Evolutionary conservation across 1,284 basidiomycete species (phyloP), one percentile per base, ranked within the genome.

Genomic region (Rhodotorula sp.): DNA sequence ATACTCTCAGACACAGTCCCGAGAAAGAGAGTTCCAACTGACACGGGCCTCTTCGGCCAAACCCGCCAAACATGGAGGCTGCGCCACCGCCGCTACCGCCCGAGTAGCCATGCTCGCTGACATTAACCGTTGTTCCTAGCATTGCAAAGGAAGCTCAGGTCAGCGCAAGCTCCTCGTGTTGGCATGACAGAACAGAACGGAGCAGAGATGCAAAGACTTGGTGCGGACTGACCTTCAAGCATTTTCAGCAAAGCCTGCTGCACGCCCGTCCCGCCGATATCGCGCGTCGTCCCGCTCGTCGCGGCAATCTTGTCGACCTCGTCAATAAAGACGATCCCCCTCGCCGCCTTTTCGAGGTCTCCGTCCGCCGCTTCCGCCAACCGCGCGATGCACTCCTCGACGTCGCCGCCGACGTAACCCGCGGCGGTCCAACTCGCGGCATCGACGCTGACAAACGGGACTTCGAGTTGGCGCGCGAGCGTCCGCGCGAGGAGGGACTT

Each of bases 261-360:
- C 5, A 98, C 95, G 49, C 95, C 95, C 84, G 97, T 94, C 7
- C 95, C 95, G 28, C 92, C 90, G 0, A 98, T 94, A 79, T 98
- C 95, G 62, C 90, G 88, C 54, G 48, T 18, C 18, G 85, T 84
- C 38, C 85, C 81, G n/a, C 81, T 82, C 8, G 85, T 83, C 69
- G 88, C 89, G 52, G 89, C 90, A 66, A 97, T 88, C 83, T 97
- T 98, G 83, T 98, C 95, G 2, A 95, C 85, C 83, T 98, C 95
- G 78, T 98, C 95, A 64, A 98, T 95, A 80, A 95, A 95, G 28
- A 97, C 89, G 69, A 98, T 97, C 54, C 64, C 47, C 10, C 48
- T 54, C 43, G 55, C 67, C 0, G 72, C 91, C 65, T 90, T 87
- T 62, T 86, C 80, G n/a, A 91, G 89, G 81, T 97, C 91, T 84